Evolutionary conservation across 306 rosid species (phyloP), one percentile per base, ranked within the genome.

Genomic region (Mimosa pudica): DNA sequence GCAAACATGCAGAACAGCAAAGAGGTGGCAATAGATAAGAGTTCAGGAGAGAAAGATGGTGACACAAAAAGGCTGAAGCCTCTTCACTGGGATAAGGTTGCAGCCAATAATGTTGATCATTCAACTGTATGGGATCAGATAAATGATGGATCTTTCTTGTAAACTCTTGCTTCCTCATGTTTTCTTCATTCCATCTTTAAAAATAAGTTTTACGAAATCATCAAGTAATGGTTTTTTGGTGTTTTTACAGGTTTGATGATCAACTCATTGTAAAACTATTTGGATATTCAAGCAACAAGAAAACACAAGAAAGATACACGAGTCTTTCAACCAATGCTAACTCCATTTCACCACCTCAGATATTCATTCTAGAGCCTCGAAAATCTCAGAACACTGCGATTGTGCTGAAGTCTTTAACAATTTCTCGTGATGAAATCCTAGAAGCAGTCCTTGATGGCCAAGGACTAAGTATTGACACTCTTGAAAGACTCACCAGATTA

Each of bases 81-180:
- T 48, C 84, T 94, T 69, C 97, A 90, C 66, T 92, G 98, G 98
- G 98, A 94, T 84, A 94, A 94, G 86, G 97, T 92, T 64, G 81
- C 66, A 46, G 92, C 97, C 7, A 89, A 82, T 77, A 89, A 82
- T 77, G 94, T 82, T 78, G 94, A 92, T 84, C 98, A 70, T 70
- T 70, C 74, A 46, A 70, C 74, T 10, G 74, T 70, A 57, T 45
- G 74, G 74, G 74, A 70, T 70, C 74, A 70, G 88, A 87, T 94
- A 84, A 85, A 87, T 71, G 96, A 88, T 64, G 97, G 97, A 30
- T 90, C 97, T 75, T 89, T 92, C 78, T 44, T 93, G 98, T 89
- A 89, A 36, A 2, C 5, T 75, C 30, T 58, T 64, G 32, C 77
- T 49, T 74, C 75, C 45, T 70, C 4, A 36, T 66, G 33, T 33